phyloP scores from a whole-genome alignment of 176 grass and related monocot genomes.

The Zoysia japonica region DNA sequence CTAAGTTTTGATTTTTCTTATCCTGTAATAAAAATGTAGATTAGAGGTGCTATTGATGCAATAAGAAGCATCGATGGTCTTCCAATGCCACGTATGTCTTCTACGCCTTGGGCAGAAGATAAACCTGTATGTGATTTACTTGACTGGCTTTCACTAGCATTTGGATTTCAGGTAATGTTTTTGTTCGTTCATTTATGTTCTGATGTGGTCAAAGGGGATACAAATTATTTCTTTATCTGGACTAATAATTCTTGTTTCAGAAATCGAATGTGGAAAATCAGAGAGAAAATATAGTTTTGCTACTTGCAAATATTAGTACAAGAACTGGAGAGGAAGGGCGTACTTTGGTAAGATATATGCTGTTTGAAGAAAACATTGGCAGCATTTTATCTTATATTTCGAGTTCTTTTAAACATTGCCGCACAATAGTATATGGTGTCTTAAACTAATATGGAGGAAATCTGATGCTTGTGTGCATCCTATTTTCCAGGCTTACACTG shows the following conservation, averaged over 20 bases:
- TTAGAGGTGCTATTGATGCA: constrained; percentile 51
- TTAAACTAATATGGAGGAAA: constrained; percentile 8
- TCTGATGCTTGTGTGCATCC: constrained; percentile 26
- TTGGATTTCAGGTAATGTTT: constrained; percentile 67
- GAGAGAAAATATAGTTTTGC: constrained; percentile 69
- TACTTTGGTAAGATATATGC: constrained; percentile 50
- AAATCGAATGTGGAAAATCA: constrained; percentile 80
- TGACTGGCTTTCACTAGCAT: constrained; percentile 70
- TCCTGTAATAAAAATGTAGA: constrained; percentile 40
- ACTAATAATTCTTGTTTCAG: constrained; percentile 31
- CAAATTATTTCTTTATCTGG: background rate
- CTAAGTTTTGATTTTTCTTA: constrained; percentile 22
- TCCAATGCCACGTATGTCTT: constrained; percentile 49
- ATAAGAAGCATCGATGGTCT: constrained; percentile 50
- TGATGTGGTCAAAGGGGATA: background rate
- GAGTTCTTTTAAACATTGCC: background rate
- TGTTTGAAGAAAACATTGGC: constrained; percentile 17
- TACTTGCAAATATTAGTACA: constrained; percentile 69
- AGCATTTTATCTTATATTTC: constrained; percentile 8
- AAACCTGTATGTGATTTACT: constrained; percentile 59
- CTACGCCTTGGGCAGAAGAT: constrained; percentile 22
- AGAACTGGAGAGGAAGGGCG: constrained; percentile 28
- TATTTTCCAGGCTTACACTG: constrained; percentile 45
- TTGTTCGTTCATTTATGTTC: constrained; percentile 18
- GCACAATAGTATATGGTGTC: constrained; percentile 12